Evolutionary conservation across 768 basidiomycete species (phyloP).

Genomic region (Rhodotorula sphaerocarpa): DNA sequence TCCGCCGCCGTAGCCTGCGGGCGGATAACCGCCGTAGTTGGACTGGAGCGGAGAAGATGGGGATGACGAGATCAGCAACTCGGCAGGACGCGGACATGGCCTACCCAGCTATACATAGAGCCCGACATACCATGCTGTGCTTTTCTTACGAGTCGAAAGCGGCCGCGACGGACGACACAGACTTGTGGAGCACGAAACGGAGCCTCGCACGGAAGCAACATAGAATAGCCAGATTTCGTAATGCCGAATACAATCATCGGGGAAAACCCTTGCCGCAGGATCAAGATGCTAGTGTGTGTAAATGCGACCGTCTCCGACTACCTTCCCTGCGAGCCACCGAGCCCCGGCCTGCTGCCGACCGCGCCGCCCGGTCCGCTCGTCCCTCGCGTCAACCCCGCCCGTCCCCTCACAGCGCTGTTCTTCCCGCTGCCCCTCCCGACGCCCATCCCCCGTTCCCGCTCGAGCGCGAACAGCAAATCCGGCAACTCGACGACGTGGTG

Average conservation of each 20-base stretch:
- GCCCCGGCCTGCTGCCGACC: neutral
- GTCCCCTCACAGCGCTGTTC: constrained; percentile 5
- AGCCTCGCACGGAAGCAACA: too few species aligned
- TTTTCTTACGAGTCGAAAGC: too few species aligned
- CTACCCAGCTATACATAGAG: too few species aligned
- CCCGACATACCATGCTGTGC: too few species aligned
- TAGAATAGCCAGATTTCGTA: too few species aligned
- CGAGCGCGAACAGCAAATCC: constrained; percentile 78
- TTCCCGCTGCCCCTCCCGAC: constrained; percentile 24
- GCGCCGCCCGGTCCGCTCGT: too few species aligned
- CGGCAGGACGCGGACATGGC: too few species aligned
- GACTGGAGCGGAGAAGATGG: neutral
- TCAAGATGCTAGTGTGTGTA: neutral
- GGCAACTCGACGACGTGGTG: constrained; percentile 59
- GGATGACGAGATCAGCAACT: neutral
- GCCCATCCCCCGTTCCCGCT: constrained; percentile 46
- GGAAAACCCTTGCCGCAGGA: too few species aligned
- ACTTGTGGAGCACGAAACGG: too few species aligned
- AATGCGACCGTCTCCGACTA: neutral
- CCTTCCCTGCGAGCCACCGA: neutral
- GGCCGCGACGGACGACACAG: too few species aligned
- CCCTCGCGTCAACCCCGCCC: constrained; percentile 23
- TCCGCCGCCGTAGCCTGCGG: constrained; percentile 22
- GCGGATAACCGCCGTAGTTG: constrained; percentile 15
- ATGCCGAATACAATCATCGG: too few species aligned